Percentiles rank a stretch among this genome's conserved stretches.
Conservation (phyloP, 441 rosid species). For the Populus tomentosa region DNA sequence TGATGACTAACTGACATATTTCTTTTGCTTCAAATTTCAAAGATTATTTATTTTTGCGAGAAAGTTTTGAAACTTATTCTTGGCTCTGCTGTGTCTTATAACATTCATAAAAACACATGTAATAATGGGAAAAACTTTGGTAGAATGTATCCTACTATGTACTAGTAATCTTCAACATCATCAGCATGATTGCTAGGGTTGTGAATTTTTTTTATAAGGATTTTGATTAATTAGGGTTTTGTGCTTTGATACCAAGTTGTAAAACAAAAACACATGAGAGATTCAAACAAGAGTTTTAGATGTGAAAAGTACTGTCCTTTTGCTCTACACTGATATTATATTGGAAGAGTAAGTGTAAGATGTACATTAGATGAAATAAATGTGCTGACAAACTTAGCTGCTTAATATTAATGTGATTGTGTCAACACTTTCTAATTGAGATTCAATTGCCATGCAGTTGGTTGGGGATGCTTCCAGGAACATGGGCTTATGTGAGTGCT, state of each 20-base stretch:
- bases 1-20: background rate
- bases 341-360: too few relatives aligned
- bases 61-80: background rate
- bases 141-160: background rate
- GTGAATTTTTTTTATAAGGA: background rate
- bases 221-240: background rate
- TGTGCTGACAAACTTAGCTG: background rate
- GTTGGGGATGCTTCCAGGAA: slow-evolving; percentile 98
- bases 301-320: background rate
- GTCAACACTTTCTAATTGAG: slow-evolving; percentile 9
- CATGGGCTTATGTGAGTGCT: slow-evolving; percentile 99
- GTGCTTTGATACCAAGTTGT: background rate
- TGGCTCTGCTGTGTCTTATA: background rate
- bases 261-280: background rate
- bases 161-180: background rate
- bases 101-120: background rate
- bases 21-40: background rate
- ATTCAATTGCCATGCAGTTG: slow-evolving; percentile 53
- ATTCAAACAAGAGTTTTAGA: background rate
- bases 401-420: background rate
- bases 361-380: background rate
- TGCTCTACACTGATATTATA: background rate
- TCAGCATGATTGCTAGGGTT: background rate
- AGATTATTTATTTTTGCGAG: background rate
- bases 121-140: background rate